phyloP scores from a whole-genome alignment of 2,329 filamentous ascomycete species.

The Dryadomyces quercivorus region DNA sequence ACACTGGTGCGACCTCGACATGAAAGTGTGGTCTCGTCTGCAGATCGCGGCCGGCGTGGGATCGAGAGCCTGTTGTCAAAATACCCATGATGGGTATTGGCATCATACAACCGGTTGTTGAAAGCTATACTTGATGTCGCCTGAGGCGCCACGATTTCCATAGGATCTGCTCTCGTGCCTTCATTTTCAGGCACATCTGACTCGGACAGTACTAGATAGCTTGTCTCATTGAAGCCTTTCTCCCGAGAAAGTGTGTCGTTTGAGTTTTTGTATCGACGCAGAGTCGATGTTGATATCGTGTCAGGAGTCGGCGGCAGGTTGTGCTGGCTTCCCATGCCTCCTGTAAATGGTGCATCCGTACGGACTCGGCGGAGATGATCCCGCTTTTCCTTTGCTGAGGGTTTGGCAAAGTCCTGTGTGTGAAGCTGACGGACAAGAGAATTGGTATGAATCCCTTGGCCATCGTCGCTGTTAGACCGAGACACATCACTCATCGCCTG shows the following conservation, averaged over 20 bases:
- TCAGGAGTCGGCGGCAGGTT: constrained; percentile 45
- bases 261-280: constrained; percentile 37
- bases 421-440: constrained; percentile 10
- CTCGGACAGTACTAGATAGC: constrained; percentile 20
- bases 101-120: constrained; percentile 17
- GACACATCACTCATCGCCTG: constrained; percentile 18
- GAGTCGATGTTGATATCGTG: constrained; percentile 44
- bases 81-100: constrained; percentile 12
- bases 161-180: no score
- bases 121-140: constrained; percentile 21
- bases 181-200: constrained; percentile 13
- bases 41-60: constrained; percentile 32
- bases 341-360: constrained; percentile 30
- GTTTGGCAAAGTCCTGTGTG: constrained; percentile 13
- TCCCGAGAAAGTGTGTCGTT: constrained; percentile 32
- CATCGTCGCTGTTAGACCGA: constrained; percentile 18
- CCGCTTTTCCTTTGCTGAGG: constrained; percentile 31
- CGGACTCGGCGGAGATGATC: constrained; percentile 34
- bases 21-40: constrained; percentile 32
- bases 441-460: constrained; percentile 12
- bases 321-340: constrained; percentile 28
- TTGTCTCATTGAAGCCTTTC: constrained; percentile 18
- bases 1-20: constrained; percentile 18
- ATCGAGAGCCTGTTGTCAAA: constrained; percentile 19
- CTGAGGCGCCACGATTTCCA: constrained; percentile 10